A percentile compares a stretch with the other conserved stretches of the same genome.
phyloP scores from a whole-genome alignment of 306 rosid genomes.

The Benincasa hispida region DNA sequence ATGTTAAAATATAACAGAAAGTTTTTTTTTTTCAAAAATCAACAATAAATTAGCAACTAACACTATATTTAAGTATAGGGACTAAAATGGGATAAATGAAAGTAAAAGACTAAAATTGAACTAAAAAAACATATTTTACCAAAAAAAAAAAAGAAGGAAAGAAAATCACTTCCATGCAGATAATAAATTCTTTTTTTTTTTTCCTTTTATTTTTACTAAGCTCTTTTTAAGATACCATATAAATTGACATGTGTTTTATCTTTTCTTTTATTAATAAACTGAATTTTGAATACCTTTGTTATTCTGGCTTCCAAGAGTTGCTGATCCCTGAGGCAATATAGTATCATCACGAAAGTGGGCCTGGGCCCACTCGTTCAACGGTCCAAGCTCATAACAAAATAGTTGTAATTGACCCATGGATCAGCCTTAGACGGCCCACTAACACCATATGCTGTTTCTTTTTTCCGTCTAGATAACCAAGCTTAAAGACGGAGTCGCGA shows the following conservation, averaged over 20 bases:
- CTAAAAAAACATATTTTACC: too few relatives aligned
- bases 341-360: neutral
- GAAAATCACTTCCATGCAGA: too few relatives aligned
- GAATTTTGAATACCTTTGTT: neutral
- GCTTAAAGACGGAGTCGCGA: slow-evolving; percentile 74
- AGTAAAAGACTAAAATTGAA: too few relatives aligned
- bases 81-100: too few relatives aligned
- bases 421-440: neutral
- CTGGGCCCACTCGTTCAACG: neutral
- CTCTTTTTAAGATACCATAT: too few relatives aligned
- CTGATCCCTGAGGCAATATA: neutral
- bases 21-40: too few relatives aligned
- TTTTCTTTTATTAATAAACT: neutral
- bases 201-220: neutral
- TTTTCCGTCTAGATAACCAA: slow-evolving; percentile 47
- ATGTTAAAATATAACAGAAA: too few relatives aligned
- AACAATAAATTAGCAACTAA: too few relatives aligned
- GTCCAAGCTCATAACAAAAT: neutral
- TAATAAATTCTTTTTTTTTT: too few relatives aligned
- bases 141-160: too few relatives aligned
- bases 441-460: neutral
- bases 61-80: too few relatives aligned
- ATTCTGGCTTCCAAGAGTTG: neutral
- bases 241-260: too few relatives aligned
- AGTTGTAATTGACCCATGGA: neutral